Percentiles rank a stretch among this genome's conserved stretches.
phyloP scores from a whole-genome alignment of 2,329 filamentous ascomycete species.

The Sphaerulina vaccinii region DNA sequence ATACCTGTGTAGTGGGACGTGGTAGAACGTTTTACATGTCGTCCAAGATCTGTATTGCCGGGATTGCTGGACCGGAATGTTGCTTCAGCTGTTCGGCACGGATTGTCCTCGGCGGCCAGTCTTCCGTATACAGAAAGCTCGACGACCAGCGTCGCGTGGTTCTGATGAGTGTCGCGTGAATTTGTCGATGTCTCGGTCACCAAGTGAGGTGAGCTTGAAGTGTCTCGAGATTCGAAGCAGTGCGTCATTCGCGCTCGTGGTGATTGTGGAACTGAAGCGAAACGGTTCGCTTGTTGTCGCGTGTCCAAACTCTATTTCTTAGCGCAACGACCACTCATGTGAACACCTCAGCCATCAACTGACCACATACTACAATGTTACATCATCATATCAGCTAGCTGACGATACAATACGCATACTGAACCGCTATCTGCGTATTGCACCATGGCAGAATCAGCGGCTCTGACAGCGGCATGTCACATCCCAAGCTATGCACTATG shows the following conservation, averaged over 20 bases:
- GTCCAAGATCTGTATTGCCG: conserved; percentile 1
- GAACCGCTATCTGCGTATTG: no score
- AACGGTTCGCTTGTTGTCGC: no score
- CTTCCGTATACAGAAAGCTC: neutral
- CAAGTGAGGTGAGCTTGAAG: no score
- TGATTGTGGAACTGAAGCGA: no score
- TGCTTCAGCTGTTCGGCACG: neutral
- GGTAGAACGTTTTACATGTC: conserved; percentile 3
- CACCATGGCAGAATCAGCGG: conserved; percentile 31
- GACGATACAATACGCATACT: no score
- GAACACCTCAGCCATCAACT: no score
- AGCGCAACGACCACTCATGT: no score
- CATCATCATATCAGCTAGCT: no score
- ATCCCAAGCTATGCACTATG: neutral
- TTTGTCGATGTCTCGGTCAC: neutral
- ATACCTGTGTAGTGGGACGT: neutral
- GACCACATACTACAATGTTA: no score
- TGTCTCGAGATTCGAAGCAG: no score
- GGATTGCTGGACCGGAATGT: neutral
- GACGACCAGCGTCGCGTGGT: neutral
- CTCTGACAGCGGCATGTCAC: conserved; percentile 17
- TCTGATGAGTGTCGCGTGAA: neutral
- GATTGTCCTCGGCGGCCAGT: neutral
- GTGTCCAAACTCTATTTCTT: no score
- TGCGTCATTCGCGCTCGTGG: no score